Evolutionary conservation across 2,329 filamentous ascomycete species (phyloP).

Genomic region (Penicillium corylophilum): DNA sequence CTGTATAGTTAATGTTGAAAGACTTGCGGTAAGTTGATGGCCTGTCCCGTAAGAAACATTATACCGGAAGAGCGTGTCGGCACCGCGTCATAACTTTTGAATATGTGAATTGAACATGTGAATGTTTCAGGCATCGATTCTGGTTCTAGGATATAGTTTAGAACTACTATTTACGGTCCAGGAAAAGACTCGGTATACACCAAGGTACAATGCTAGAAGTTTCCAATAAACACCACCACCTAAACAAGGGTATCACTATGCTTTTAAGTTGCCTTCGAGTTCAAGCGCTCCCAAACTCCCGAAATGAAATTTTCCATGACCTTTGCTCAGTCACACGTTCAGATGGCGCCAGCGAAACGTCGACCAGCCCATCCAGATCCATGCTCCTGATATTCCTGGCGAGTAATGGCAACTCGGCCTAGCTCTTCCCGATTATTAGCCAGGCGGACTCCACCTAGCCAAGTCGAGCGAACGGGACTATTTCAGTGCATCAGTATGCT

Average conservation of each 20-base stretch:
- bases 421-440: constrained; percentile 66
- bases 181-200: neutral
- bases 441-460: constrained; percentile 79
- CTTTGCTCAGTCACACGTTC: neutral
- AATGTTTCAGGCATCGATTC: neutral
- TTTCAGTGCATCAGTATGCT: constrained; percentile 11
- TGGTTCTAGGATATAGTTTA: neutral
- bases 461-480: constrained; percentile 73
- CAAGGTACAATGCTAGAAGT: neutral
- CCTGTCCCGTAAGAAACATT: neutral
- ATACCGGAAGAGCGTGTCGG: neutral
- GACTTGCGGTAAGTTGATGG: too few species aligned
- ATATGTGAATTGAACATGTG: neutral
- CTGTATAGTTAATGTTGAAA: too few species aligned
- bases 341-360: constrained; percentile 58
- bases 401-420: constrained; percentile 71
- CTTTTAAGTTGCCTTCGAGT: constrained; percentile 8
- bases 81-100: neutral
- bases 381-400: constrained; percentile 85
- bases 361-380: constrained; percentile 72
- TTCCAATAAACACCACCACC: constrained; percentile 4
- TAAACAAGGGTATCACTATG: constrained; percentile 27
- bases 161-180: neutral
- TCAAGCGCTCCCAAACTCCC: constrained; percentile 10
- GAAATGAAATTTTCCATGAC: neutral